Percentiles rank a stretch among this genome's conserved stretches.
phyloP scores from a whole-genome alignment of 352 stramenopile species.

The Pelagophyceae sp. region DNA sequence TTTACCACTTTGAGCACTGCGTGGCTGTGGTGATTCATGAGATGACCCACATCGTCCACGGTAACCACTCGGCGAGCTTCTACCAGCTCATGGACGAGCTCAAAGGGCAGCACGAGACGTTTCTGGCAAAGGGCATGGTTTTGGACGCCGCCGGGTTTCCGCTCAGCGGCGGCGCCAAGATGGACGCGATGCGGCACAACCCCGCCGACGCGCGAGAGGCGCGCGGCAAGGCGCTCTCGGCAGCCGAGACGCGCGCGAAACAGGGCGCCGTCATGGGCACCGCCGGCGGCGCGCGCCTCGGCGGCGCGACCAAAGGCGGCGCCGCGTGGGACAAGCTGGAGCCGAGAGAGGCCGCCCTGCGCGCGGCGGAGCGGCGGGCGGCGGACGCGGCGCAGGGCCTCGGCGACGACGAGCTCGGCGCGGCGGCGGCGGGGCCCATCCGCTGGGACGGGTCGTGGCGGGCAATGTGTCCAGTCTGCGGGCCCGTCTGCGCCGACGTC shows the following conservation, averaged over 20 bases:
- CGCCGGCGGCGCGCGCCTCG: not conserved
- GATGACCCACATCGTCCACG: constrained; percentile 33
- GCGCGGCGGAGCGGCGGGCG: not conserved
- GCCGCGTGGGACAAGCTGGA: not conserved
- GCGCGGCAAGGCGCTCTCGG: not conserved
- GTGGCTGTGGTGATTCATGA: constrained; percentile 35
- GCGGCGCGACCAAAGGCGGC: not conserved
- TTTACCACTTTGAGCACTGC: constrained; percentile 25
- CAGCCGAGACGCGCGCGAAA: not conserved
- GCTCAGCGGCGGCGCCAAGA: constrained; percentile 4
- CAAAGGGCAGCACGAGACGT: constrained; percentile 25
- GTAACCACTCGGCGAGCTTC: constrained; percentile 33
- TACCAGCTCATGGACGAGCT: constrained; percentile 32
- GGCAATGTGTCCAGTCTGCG: constrained; percentile 12
- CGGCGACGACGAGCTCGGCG: not conserved
- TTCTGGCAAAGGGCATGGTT: not conserved
- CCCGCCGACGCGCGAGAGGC: not conserved
- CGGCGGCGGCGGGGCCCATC: not conserved
- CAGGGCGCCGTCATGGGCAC: not conserved
- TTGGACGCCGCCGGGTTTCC: constrained; percentile 2
- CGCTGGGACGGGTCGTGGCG: constrained; percentile 10
- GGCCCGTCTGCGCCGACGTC: constrained; percentile 5
- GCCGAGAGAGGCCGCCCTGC: not conserved
- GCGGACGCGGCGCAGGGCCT: not conserved
- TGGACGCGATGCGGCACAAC: constrained; percentile 2